Evolutionary conservation across 1,139 yeast species (phyloP).

Genomic region (Komagataea norvegica): DNA sequence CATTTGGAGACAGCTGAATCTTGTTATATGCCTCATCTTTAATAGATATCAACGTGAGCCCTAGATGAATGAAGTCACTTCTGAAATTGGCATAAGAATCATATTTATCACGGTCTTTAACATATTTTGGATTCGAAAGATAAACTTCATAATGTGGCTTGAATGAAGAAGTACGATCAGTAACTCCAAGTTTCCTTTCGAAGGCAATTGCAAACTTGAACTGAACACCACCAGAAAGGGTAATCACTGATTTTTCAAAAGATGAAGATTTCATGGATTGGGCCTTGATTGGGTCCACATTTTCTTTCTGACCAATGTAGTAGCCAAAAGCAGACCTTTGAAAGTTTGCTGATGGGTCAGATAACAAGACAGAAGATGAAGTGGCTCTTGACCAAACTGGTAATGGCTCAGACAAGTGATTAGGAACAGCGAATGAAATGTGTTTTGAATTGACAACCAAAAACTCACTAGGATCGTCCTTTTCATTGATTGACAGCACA

Average conservation of each 20-base stretch:
- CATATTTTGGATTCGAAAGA: slow-evolving; percentile 58
- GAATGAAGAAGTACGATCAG: slow-evolving; percentile 47
- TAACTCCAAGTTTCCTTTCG: slow-evolving; percentile 39
- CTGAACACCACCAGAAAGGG: slow-evolving; percentile 55
- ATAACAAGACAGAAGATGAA: slow-evolving; percentile 39
- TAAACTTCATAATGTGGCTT: slow-evolving; percentile 69
- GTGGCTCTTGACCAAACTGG: slow-evolving; percentile 58
- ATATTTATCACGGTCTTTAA: slow-evolving; percentile 40
- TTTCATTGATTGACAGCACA: slow-evolving; percentile 52
- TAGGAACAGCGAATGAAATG: slow-evolving; percentile 67
- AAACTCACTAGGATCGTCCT: slow-evolving; percentile 58
- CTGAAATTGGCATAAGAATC: slow-evolving; percentile 82
- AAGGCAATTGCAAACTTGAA: slow-evolving; percentile 56
- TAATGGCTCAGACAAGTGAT: slow-evolving; percentile 54
- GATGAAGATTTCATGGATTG: slow-evolving; percentile 24
- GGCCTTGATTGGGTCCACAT: slow-evolving; percentile 20
- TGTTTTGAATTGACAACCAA: slow-evolving; percentile 61
- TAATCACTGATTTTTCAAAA: slow-evolving; percentile 51
- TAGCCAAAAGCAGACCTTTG: slow-evolving; percentile 50
- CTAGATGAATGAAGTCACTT: slow-evolving; percentile 74
- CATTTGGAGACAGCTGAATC: slow-evolving; percentile 69
- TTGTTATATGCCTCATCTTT: slow-evolving; percentile 52
- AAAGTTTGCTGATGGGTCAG: slow-evolving; percentile 38
- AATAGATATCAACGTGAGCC: slow-evolving; percentile 59
- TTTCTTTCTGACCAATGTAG: slow-evolving; percentile 35